Evolutionary conservation across 2,329 filamentous ascomycete species (phyloP), one percentile per base, ranked within the genome.

Genomic region (Spiromastix sp.): DNA sequence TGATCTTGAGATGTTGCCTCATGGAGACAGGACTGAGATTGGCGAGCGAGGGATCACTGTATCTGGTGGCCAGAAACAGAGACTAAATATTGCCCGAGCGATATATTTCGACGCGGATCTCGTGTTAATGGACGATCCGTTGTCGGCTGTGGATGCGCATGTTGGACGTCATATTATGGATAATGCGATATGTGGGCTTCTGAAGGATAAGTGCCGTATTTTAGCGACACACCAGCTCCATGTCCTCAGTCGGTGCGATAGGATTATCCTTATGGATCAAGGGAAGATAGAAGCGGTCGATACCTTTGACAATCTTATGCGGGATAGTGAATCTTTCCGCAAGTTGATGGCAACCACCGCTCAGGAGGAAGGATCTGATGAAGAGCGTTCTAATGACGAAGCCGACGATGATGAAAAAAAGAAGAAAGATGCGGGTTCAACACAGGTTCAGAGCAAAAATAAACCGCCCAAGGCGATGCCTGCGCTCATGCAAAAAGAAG

Each of bases 11-110:
- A 94, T 94, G 77, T 68, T 96, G n/a, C 89, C 89, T 0, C 75
- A 82, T 38, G 83, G 85, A 10, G 91, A 96, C 49, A 60, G 73
- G 48, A 98, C 89, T 0, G 89, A 96, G 56, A 94, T 96, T 51
- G 91, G 89, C 17, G 91, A 96, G 58, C 79, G 86, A 42, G 89
- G 91, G 35, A 95, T 96, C 51, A 96, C 86, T 1, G 82, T 96
- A 1, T 94, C 86, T 12, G 89, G 91, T 38, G 89, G 89, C 2
- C 89, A 96, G 59, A 95, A 95, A 59, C 89, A 95, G 57, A 77
- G 91, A 8, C 67, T 95, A 46, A 96, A 95, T 54, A 95, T 96
- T 51, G 91, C 91, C 12, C 74, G 91, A 36, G 75, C 75, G 1
- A 78, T 79, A 36, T 79, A 79, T 49, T 79, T 77, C 51, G 61